Evolutionary conservation across 805 yeast genomes (phyloP), one percentile per base, ranked within the genome.

Genomic region (Priceomyces haplophilus): DNA sequence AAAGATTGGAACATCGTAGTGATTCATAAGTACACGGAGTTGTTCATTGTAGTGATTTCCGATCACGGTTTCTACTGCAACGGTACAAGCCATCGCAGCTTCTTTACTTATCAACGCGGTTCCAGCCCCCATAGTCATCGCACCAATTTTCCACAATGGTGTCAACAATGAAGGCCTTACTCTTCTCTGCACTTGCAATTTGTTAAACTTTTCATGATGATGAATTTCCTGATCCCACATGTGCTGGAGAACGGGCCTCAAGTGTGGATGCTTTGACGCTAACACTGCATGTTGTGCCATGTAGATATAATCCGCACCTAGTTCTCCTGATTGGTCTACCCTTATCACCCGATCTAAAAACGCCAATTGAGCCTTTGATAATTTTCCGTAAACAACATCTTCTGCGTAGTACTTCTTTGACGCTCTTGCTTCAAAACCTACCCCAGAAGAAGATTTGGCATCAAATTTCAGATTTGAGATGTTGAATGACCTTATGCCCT

Each of bases 71-170:
- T 93, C 99, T 1, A 93, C 98, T 0, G 98, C 98, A 46, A 90
- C 98, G 0, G 99, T 93, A 61, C 99, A 93, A 1, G 99, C 98
- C 99, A 93, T 93, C 2, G 99, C 98, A 2, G 96, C 97, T 59
- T 91, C 97, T 56, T 88, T 88, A 13, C 97, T 84, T 48, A 89
- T 64, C 41, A 85, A 53, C 0, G 96, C 97, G 0, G 98, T 93
- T 1, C 83, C 85, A 1, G 80, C 79, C 3, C 99, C 99, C 69
- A 93, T 73, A 0, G 82, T 82, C 38, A 85, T 73, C 0, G 99
- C 98, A 3, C 97, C 98, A 0, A 78, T 63, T 59, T 86, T 89
- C 99, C 99, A 93, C 1, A 88, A 55, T 1, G 99, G 99, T 0
- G 98, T 90, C 32, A 93, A 64, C 12, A 93, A 54, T 0, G 97